These are phyloP conservation scores for Clavariopsis aquatica DNA, from an alignment of 495 filamentous ascomycete species.

Conservation along the genomic window DNA sequence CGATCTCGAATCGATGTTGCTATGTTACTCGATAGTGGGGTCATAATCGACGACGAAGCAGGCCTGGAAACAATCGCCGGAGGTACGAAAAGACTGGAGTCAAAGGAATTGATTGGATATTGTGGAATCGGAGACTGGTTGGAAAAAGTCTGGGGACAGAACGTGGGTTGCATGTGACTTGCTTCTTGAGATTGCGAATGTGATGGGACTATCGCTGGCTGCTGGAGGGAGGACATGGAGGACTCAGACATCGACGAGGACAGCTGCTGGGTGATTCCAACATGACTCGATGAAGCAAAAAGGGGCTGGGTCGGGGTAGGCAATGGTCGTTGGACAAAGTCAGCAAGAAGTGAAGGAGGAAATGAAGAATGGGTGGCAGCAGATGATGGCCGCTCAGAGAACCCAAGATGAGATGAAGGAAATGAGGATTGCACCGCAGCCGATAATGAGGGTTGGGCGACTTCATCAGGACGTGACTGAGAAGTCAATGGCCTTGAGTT, in stretches of 20 bases:
- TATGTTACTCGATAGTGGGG: not conserved
- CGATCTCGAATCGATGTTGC: not conserved
- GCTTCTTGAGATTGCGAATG: not conserved
- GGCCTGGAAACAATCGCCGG: conserved; percentile 15
- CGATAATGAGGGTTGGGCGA: too few relatives aligned
- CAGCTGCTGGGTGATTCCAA: not conserved
- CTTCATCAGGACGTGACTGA: too few relatives aligned
- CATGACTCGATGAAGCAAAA: not conserved
- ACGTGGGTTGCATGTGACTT: not conserved
- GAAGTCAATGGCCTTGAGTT: too few relatives aligned
- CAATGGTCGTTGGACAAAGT: too few relatives aligned
- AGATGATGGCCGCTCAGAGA: too few relatives aligned
- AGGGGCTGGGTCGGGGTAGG: too few relatives aligned
- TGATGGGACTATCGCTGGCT: not conserved
- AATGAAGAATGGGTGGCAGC: too few relatives aligned
- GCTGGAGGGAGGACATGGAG: not conserved
- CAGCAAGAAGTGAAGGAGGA: conserved; percentile 3
- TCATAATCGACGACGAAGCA: conserved; percentile 4
- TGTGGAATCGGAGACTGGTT: not conserved
- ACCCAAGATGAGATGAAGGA: too few relatives aligned
- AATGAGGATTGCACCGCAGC: too few relatives aligned
- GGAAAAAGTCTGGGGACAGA: not conserved
- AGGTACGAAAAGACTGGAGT: not conserved
- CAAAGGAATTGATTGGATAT: not conserved
- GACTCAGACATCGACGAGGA: not conserved